A percentile compares a stretch with the other conserved stretches of the same genome.
phyloP scores from a whole-genome alignment of 345 rosid genomes.

The Adansonia digitata region DNA sequence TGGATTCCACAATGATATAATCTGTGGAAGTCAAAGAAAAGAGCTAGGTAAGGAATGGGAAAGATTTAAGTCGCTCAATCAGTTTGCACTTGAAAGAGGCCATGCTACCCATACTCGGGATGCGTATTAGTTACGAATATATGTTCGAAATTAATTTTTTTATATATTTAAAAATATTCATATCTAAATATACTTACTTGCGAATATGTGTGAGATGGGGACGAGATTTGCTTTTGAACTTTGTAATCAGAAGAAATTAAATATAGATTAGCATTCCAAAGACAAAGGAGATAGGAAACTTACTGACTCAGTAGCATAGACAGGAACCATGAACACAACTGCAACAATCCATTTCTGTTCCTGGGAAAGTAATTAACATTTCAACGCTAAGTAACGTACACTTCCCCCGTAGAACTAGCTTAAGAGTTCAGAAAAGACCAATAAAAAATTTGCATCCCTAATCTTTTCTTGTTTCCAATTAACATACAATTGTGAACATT shows the following conservation, averaged over 20 bases:
- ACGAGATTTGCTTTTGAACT: background rate
- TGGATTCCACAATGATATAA: slow-evolving; percentile 59
- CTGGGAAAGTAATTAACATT: slow-evolving; percentile 25
- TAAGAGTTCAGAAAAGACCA: background rate
- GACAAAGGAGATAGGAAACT: slow-evolving; percentile 20
- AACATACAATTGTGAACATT: background rate
- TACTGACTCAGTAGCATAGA: slow-evolving; percentile 81
- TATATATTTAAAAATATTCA: no score
- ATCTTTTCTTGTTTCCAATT: no score
- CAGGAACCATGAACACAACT: slow-evolving; percentile 80
- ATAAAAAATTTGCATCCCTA: background rate
- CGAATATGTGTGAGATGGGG: no score
- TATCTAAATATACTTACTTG: background rate
- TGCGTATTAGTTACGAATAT: no score
- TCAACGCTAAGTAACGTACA: background rate
- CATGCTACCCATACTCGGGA: no score
- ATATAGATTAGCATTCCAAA: background rate
- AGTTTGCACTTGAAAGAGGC: background rate
- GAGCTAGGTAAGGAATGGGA: background rate
- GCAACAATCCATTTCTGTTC: slow-evolving; percentile 90
- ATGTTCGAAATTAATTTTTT: no score
- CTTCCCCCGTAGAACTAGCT: background rate
- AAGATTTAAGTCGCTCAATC: background rate
- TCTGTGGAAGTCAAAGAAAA: slow-evolving; percentile 25
- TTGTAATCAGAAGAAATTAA: background rate